Percentiles rank a stretch among this genome's conserved stretches.
These are phyloP conservation scores for Stachybotrys chlorohalonatus DNA, from an alignment of 2,329 filamentous ascomycete genomes.

Conservation along the genomic window DNA sequence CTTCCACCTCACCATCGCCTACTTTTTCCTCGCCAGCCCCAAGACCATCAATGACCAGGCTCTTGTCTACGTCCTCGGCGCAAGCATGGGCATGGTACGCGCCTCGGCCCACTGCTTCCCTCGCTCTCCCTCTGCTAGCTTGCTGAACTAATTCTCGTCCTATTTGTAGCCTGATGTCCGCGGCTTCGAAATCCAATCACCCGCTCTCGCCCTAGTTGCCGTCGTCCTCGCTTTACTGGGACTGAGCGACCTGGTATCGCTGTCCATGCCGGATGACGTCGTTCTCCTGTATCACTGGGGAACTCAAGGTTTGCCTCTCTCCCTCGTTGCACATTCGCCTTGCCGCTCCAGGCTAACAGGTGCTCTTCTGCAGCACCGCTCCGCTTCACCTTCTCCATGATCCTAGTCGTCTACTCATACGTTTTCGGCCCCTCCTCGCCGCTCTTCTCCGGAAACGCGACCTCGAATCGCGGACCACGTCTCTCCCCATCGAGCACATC, in stretches of 20 bases:
- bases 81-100: conserved; percentile 70
- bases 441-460: conserved; percentile 26
- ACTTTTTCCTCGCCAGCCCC: conserved; percentile 73
- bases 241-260: conserved; percentile 54
- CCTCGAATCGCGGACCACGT: conserved; percentile 7
- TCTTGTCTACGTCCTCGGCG: conserved; percentile 71
- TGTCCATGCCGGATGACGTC: conserved; percentile 61
- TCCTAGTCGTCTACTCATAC: conserved; percentile 55
- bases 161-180: conserved; percentile 36
- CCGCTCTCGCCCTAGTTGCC: conserved; percentile 66
- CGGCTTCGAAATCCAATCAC: conserved; percentile 58
- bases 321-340: conserved; percentile 20
- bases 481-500: neutral
- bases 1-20: conserved; percentile 76
- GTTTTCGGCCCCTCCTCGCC: conserved; percentile 45
- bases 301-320: conserved; percentile 50
- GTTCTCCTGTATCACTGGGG: conserved; percentile 55
- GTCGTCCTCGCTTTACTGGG: conserved; percentile 55
- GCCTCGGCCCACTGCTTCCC: neutral
- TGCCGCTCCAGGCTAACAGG: conserved; percentile 9
- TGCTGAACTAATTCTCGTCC: neutral
- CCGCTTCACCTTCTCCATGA: conserved; percentile 55
- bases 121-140: neutral
- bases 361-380: conserved; percentile 42
- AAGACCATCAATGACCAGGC: conserved; percentile 66